These are phyloP conservation scores for Mycena amicta DNA, from an alignment of 768 basidiomycete genomes.

Conservation along the genomic window DNA sequence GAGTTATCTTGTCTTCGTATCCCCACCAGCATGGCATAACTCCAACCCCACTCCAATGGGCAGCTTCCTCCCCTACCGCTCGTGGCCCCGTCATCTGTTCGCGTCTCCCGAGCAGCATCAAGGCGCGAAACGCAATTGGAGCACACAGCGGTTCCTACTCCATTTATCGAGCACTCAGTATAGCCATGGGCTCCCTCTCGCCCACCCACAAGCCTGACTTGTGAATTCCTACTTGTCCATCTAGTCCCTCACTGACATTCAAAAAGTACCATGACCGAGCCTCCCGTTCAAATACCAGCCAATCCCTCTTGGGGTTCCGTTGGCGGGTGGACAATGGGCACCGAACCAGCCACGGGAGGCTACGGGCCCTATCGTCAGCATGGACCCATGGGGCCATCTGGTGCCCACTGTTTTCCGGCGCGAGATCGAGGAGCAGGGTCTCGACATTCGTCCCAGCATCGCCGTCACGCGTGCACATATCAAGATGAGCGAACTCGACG, in stretches of 20 bases:
- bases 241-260: no score
- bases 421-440: slow-evolving; percentile 61
- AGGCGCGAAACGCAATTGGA: slow-evolving; percentile 90
- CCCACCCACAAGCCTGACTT: slow-evolving; percentile 82
- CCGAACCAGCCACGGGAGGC: slow-evolving; percentile 41
- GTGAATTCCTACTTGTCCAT: not conserved
- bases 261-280: slow-evolving; percentile 64
- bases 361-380: slow-evolving; percentile 67
- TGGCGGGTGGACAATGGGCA: slow-evolving; percentile 27
- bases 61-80: slow-evolving; percentile 57
- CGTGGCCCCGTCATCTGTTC: slow-evolving; percentile 92
- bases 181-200: slow-evolving; percentile 84
- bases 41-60: slow-evolving; percentile 83
- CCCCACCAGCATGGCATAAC: slow-evolving; percentile 91
- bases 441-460: slow-evolving; percentile 92
- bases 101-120: slow-evolving; percentile 80
- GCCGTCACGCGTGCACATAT: slow-evolving; percentile 92
- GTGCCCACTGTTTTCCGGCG: slow-evolving; percentile 74
- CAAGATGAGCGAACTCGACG: slow-evolving; percentile 93
- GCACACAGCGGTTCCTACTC: slow-evolving; percentile 94
- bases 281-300: slow-evolving; percentile 77
- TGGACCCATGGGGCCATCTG: slow-evolving; percentile 94
- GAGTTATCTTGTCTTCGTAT: slow-evolving; percentile 87
- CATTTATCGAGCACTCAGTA: slow-evolving; percentile 90
- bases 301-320: slow-evolving; percentile 65